Conservation (phyloP, 2,329 filamentous ascomycete genomes). For the Aspergillus viridinutans region DNA sequence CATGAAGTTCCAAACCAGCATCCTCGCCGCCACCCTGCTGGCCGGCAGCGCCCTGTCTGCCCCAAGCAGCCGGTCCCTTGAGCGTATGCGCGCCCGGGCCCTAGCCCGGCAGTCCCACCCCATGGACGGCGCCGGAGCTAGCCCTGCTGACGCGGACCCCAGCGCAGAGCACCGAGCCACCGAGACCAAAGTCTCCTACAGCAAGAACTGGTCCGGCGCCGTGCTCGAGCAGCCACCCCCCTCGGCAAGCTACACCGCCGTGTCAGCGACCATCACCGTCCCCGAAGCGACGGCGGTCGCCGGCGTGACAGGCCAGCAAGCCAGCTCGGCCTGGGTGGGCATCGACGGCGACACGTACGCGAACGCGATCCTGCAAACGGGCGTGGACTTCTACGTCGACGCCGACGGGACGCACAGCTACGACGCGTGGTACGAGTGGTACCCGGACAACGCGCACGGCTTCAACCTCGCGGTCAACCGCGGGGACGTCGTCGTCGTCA, state of each 20-base stretch:
- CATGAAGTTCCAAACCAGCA: conserved; percentile 26
- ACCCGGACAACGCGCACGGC: conserved; percentile 53
- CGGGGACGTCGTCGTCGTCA: conserved; percentile 44
- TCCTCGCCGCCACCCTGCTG: conserved; percentile 21
- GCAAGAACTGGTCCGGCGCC: conserved; percentile 57
- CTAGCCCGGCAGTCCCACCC: conserved; percentile 25
- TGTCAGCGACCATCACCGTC: conserved; percentile 47
- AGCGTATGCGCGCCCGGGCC: conserved; percentile 27
- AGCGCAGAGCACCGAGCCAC: conserved; percentile 4
- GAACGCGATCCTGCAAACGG: conserved; percentile 54
- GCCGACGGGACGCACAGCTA: conserved; percentile 38
- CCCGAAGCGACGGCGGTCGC: conserved; percentile 46
- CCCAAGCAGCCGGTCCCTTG: conserved; percentile 24
- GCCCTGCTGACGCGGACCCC: conserved; percentile 3
- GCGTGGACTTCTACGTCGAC: conserved; percentile 52
- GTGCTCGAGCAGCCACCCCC: conserved; percentile 44
- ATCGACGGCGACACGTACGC: conserved; percentile 58
- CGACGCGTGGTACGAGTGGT: conserved; percentile 61
- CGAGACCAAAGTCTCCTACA: conserved; percentile 46
- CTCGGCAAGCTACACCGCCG: conserved; percentile 46
- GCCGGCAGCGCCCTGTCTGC: conserved; percentile 24
- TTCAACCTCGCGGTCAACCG: conserved; percentile 47
- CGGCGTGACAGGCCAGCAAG: conserved; percentile 38
- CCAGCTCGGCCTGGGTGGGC: conserved; percentile 56
- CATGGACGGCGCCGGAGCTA: conserved; percentile 6